Base-by-base conservation (phyloP, 495 filamentous ascomycete genomes). In the Penicillium silybi region DNA sequence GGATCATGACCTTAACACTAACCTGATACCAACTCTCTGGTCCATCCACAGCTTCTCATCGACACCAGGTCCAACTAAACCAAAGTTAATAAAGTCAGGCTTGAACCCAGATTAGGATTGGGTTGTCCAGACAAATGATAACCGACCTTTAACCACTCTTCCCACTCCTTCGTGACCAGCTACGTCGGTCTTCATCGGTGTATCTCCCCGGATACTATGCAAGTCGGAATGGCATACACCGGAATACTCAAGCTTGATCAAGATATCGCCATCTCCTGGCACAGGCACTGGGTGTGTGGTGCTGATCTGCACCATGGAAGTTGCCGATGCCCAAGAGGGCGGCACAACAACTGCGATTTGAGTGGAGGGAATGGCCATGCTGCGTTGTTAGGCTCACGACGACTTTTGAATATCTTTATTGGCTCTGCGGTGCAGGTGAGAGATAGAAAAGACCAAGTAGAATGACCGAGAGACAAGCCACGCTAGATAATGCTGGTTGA, bases 141-240 rank as follows among this genome's bases (percentile, higher is more conserved):
- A 44, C 48, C 37, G 50, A 72, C 68, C 71, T 59, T 48, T 22
- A 18, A 75, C 62, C 7, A 75, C 70, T 27, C 48, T 69, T 23
- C 72, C 72, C 38, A 75, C 61, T 7, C 73, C 72, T 44, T 76
- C 72, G 59, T 76, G 73, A 26, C 72, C 70, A 23, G 71, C 72
- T 26, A 75, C 68, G 54, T 75, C 66, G 3, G 73, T 74, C 56
- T 63, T 61, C 73, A 76, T 76, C 6, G 70, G 73, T 17, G 73
- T 76, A 26, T 76, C 68, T 2, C 73, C 70, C 4, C 67, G 66
- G 16, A 76, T 67, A 46, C 70, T 73, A 47, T 75, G 72, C 20
- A 74, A 52, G 57, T 73, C 72, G 13, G 68, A 71, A 63, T 75
- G 71, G 32, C 74, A 74, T 9, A 77, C 65, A 0, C 72, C 72